These are phyloP conservation scores for Colletotrichum spaethianum DNA, from an alignment of 2,329 filamentous ascomycete genomes.

Conservation along the genomic window DNA sequence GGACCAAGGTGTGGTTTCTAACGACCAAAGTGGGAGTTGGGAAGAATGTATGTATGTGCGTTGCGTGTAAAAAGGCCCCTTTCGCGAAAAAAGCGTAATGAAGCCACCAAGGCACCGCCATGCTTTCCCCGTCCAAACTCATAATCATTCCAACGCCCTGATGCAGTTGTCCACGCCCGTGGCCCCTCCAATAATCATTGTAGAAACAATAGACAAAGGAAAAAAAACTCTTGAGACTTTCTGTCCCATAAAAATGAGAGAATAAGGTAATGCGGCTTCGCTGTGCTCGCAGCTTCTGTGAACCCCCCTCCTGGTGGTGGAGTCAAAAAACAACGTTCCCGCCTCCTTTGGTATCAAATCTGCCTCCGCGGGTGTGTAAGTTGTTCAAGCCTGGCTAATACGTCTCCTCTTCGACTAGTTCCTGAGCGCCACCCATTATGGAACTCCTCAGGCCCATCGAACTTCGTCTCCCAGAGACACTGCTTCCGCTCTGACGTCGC, in stretches of 20 bases:
- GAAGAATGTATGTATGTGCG: conserved; percentile 12
- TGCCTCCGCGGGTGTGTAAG: neutral
- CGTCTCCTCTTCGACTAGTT: conserved; percentile 68
- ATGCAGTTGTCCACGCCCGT: conserved; percentile 36
- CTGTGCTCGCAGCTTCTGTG: conserved; percentile 23
- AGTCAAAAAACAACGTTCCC: conserved; percentile 48
- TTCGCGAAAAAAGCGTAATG: conserved; percentile 18
- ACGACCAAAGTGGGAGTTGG: conserved; percentile 26
- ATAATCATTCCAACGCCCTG: conserved; percentile 39
- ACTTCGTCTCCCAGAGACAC: conserved; percentile 49
- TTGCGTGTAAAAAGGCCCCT: conserved; percentile 23
- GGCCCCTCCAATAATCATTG: conserved; percentile 29
- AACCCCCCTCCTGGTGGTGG: neutral
- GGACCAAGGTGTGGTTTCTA: conserved; percentile 26
- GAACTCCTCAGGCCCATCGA: conserved; percentile 49
- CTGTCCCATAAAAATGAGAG: conserved; percentile 19
- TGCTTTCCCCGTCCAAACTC: conserved; percentile 31
- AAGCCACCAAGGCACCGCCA: conserved; percentile 38
- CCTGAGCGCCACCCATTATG: conserved; percentile 51
- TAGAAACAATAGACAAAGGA: conserved; percentile 36
- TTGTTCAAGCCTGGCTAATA: conserved; percentile 54
- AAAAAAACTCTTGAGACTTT: conserved; percentile 21
- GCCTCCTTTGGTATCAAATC: conserved; percentile 45
- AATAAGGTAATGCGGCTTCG: conserved; percentile 27
- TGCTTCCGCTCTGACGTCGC: conserved; percentile 60